Conservation (phyloP, 192 early-diverging fungal genomes). For the Backusella australiensis region DNA sequence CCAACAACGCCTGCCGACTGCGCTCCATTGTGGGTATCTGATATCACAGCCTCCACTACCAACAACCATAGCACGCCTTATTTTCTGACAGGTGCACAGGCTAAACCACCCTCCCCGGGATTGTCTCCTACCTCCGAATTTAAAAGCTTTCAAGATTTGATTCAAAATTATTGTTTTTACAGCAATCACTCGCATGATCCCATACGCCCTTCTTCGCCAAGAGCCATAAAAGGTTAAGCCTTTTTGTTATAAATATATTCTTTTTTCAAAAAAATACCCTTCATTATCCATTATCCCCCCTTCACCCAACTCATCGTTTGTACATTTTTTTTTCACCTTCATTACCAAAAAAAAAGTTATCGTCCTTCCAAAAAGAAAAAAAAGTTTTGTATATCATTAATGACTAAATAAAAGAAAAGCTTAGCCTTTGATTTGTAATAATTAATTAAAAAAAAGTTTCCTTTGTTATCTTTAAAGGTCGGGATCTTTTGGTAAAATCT, state of each 20-base stretch:
- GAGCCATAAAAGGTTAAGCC: not conserved
- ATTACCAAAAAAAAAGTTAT: not conserved
- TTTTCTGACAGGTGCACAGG: not conserved
- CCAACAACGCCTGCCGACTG: not conserved
- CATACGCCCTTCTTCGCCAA: not conserved
- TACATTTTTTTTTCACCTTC: not conserved
- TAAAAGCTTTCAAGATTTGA: constrained; percentile 2
- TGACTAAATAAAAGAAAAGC: not conserved
- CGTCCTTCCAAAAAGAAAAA: not conserved
- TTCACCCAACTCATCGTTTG: not conserved
- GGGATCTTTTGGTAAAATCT: not conserved
- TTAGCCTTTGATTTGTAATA: not conserved
- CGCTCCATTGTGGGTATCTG: not conserved
- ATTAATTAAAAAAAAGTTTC: not conserved
- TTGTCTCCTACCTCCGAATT: not conserved
- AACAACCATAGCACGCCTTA: not conserved
- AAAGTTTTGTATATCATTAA: not conserved
- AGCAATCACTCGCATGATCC: not conserved
- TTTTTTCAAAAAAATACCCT: not conserved
- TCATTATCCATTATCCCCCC: not conserved
- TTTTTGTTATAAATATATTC: not conserved
- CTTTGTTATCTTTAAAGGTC: not conserved
- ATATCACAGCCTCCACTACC: not conserved
- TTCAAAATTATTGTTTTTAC: constrained; percentile 9
- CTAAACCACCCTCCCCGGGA: not conserved